Evolutionary conservation across 2,329 filamentous ascomycete species (phyloP).

Genomic region (Didymella keratinophila): DNA sequence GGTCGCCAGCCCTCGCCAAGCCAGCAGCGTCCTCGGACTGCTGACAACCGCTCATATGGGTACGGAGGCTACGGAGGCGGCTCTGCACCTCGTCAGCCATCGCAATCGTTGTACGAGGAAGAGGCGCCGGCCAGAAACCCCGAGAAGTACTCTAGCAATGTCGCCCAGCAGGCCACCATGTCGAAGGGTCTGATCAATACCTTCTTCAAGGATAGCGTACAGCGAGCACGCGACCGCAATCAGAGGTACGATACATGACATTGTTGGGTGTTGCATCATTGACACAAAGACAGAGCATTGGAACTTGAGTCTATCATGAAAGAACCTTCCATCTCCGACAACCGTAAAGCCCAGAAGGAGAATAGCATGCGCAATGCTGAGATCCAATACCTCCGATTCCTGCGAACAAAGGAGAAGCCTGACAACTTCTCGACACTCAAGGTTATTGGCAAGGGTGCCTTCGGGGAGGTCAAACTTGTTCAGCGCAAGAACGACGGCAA

Average conservation of each 20-base stretch:
- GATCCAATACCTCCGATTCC: constrained; percentile 89
- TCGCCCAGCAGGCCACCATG: constrained; percentile 74
- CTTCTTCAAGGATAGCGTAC: constrained; percentile 99
- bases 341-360: constrained; percentile 84
- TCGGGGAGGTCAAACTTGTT: constrained; percentile 97
- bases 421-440: constrained; percentile 96
- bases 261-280: constrained; percentile 9
- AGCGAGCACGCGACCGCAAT: constrained; percentile 93
- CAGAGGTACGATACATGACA: constrained; percentile 70
- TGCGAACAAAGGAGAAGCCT: constrained; percentile 90
- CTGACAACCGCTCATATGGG: constrained; percentile 68
- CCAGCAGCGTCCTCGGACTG: constrained; percentile 83
- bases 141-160: constrained; percentile 86
- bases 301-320: constrained; percentile 88
- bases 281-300: constrained; percentile 71
- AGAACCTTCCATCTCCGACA: constrained; percentile 76
- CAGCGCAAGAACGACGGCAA: constrained; percentile 96
- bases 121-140: constrained; percentile 80
- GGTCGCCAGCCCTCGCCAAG: constrained; percentile 71
- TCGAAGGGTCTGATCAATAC: constrained; percentile 71
- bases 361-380: constrained; percentile 86
- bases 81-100: constrained; percentile 68
- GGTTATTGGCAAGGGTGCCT: constrained; percentile 98
- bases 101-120: constrained; percentile 63
- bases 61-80: constrained; percentile 74